Percentiles rank a stretch among this genome's conserved stretches.
Conservation (phyloP, 2,329 filamentous ascomycete species). For the Fusarium sacchari region DNA sequence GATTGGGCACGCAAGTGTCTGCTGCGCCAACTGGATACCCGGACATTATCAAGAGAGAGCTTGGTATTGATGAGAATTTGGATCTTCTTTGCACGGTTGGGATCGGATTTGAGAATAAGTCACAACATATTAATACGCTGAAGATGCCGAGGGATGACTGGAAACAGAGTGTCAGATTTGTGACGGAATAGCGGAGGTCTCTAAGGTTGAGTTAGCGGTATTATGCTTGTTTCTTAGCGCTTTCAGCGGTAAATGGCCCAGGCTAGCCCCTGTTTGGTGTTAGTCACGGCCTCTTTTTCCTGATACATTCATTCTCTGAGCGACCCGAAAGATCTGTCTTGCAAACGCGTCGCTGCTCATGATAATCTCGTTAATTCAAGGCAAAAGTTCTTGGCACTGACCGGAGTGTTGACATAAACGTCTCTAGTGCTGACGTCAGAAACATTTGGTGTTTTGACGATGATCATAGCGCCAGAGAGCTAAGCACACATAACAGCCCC, state of each 20-base stretch:
- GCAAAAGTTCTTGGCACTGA: neutral
- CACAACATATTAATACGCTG: slow-evolving; percentile 2
- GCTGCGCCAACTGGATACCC: slow-evolving; percentile 15
- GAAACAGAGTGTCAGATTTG: slow-evolving; percentile 12
- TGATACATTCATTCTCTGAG: rapidly evolving
- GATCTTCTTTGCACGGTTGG: slow-evolving; percentile 13
- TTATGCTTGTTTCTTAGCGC: neutral
- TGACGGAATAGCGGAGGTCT: neutral
- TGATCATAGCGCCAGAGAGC: neutral
- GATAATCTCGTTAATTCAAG: neutral
- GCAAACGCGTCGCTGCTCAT: rapidly evolving
- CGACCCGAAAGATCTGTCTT: rapidly evolving
- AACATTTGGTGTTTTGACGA: neutral
- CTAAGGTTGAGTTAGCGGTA: neutral
- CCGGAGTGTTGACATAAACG: neutral
- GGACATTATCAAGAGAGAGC: slow-evolving; percentile 1
- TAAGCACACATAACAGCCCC: neutral
- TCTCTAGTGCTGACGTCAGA: slow-evolving; percentile 7
- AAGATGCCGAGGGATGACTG: slow-evolving; percentile 24
- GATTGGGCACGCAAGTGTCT: slow-evolving; percentile 17
- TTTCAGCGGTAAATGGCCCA: neutral
- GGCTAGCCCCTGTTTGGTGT: neutral
- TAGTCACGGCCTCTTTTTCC: rapidly evolving
- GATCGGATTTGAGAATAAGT: slow-evolving; percentile 19
- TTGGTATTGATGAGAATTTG: slow-evolving; percentile 1